Evolutionary conservation across 805 yeast species (phyloP), one percentile per base, ranked within the genome.

Genomic region (Cyberlindnera petersonii): DNA sequence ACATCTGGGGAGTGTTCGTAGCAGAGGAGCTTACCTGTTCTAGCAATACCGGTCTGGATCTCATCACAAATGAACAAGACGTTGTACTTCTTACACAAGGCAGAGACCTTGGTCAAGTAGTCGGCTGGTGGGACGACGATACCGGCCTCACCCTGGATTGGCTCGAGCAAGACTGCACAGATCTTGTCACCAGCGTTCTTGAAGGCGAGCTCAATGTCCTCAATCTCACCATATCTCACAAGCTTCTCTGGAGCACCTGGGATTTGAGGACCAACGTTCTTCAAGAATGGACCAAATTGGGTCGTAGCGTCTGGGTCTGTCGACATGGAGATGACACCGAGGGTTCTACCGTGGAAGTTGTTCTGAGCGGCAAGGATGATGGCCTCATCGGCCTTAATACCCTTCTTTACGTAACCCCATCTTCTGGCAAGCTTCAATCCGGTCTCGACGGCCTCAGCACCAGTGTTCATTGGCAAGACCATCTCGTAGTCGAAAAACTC

Each of bases 61-160:
- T 91, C 98, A 62, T 91, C 98, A 59, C 95, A 87, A 65, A 91
- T 89, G 55, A 91, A 75, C 60, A 91, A 70, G 24, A 86, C 89
- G 56, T 91, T 88, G 73, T 89, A 72, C 64, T 87, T 67, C 55
- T 77, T 77, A 69, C 96, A 87, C 46, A 87, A 71, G 39, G 66
- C 79, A 50, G 76, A 75, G 23, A 89, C 96, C 53, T 71, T 68
- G 37, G 79, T 64, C 50, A 91, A 74, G 68, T 89, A 91, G 54
- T 77, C 94, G 35, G 61, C 66, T 49, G 93, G 93, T 38, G 98
- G 97, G 19, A 89, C 96, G 20, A 89, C 91, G 50, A 91, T 91
- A 52, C 98, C 98, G 24, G 98, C 98, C 64, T 91, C 98, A 62
- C 98, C 98, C 64, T 91, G 98, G 57, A 89, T 89, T 47, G 97